These are phyloP conservation scores for Odonthalia washingtoniensis DNA, from an alignment of 31 red algal genomes.

Conservation along the genomic window DNA sequence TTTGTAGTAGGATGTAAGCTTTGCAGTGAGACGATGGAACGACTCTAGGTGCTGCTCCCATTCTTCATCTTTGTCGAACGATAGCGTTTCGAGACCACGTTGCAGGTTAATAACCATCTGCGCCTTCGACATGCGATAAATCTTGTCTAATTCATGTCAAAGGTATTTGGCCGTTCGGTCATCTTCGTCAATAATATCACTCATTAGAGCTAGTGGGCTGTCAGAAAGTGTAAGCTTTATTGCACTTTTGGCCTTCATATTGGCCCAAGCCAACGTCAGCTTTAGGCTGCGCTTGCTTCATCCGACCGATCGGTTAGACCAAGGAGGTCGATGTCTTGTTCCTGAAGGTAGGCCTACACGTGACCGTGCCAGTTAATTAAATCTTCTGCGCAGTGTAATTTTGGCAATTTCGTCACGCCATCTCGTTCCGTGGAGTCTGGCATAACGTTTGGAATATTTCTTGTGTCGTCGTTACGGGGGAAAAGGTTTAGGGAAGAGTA, in stretches of 20 bases:
- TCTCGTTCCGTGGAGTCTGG: neutral
- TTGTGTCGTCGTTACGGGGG: no score
- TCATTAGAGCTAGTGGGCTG: neutral
- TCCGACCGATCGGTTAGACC: neutral
- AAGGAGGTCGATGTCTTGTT: neutral
- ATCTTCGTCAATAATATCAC: neutral
- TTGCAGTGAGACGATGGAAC: neutral
- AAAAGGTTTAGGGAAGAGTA: no score
- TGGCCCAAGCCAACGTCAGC: neutral
- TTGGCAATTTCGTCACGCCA: neutral
- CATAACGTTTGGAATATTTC: no score
- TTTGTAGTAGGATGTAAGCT: neutral
- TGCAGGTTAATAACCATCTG: neutral
- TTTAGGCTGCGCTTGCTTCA: neutral
- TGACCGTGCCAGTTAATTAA: neutral
- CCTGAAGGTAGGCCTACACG: neutral
- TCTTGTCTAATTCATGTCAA: neutral
- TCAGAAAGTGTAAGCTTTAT: neutral
- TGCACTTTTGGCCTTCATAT: neutral
- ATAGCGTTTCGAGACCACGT: neutral
- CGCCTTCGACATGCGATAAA: neutral
- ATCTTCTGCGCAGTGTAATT: neutral
- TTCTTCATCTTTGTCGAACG: neutral
- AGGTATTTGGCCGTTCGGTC: neutral
- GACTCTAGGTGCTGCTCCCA: neutral